Percentiles rank a stretch among this genome's conserved stretches.
Conservation (phyloP, 768 basidiomycete species). For the Cytidiella melzeri region DNA sequence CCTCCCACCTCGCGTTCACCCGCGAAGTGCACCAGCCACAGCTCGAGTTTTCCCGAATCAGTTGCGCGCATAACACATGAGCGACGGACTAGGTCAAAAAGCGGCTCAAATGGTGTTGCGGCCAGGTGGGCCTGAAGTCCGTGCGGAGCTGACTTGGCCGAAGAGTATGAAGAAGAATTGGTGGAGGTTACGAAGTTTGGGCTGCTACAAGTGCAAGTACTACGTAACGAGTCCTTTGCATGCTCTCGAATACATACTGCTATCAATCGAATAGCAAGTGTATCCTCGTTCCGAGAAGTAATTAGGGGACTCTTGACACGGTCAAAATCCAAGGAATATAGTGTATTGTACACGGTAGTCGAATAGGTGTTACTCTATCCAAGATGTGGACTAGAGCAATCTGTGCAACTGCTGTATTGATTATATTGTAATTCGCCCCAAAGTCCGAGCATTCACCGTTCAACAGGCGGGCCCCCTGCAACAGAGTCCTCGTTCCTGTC, state of each 20-base stretch:
- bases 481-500: no score
- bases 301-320: conserved; percentile 86
- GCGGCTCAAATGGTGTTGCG: conserved; percentile 90
- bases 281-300: conserved; percentile 87
- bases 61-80: conserved; percentile 22
- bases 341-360: no score
- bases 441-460: no score
- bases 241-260: background rate
- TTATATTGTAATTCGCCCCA: no score
- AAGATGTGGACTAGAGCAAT: no score
- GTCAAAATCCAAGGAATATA: conserved; percentile 95
- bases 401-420: no score
- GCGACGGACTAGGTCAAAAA: conserved; percentile 96
- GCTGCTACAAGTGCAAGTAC: background rate
- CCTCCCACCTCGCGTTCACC: conserved; percentile 30
- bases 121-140: conserved; percentile 91
- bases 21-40: conserved; percentile 30
- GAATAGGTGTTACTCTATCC: no score
- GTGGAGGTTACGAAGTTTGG: conserved; percentile 88
- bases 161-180: conserved; percentile 98
- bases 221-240: background rate
- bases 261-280: conserved; percentile 75
- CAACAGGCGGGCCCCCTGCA: no score
- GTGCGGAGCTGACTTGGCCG: conserved; percentile 96
- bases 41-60: conserved; percentile 19